Evolutionary conservation across 2,329 filamentous ascomycete species (phyloP).

Genomic region (Zymoseptoria ardabiliae): DNA sequence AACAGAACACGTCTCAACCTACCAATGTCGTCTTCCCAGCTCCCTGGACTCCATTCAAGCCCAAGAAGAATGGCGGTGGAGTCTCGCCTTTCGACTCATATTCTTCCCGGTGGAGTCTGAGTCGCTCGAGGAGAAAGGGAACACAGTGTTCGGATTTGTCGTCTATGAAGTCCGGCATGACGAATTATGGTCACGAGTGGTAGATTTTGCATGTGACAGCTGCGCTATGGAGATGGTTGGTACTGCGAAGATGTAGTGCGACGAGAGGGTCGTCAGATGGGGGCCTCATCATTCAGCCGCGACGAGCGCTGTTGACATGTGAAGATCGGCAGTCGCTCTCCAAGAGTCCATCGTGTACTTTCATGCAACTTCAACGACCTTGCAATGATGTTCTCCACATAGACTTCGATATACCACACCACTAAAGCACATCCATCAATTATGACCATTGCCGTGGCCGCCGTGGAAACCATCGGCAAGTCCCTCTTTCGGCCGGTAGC

Average conservation of each 20-base stretch:
- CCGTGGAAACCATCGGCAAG: not conserved
- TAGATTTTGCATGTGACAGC: slow-evolving; percentile 13
- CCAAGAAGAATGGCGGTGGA: slow-evolving; percentile 68
- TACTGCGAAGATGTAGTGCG: not conserved
- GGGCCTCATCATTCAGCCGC: not conserved
- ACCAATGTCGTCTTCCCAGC: slow-evolving; percentile 87
- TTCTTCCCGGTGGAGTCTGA: slow-evolving; percentile 44
- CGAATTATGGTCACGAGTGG: not conserved
- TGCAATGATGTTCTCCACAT: not conserved
- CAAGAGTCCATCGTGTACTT: not conserved
- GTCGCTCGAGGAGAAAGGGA: slow-evolving; percentile 62
- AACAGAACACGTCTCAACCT: slow-evolving; percentile 21
- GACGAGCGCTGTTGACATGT: not conserved
- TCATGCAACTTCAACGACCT: no score
- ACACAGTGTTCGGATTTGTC: slow-evolving; percentile 73
- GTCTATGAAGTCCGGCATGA: slow-evolving; percentile 54
- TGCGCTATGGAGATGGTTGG: not conserved
- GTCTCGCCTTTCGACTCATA: slow-evolving; percentile 30
- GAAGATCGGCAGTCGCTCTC: not conserved
- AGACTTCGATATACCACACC: not conserved
- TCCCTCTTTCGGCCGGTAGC: not conserved
- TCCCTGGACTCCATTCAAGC: slow-evolving; percentile 85
- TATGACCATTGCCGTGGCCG: not conserved
- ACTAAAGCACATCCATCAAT: no score
- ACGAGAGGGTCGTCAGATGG: not conserved